Evolutionary conservation across 306 rosid genomes (phyloP).

Genomic region (Hippophae rhamnoides): DNA sequence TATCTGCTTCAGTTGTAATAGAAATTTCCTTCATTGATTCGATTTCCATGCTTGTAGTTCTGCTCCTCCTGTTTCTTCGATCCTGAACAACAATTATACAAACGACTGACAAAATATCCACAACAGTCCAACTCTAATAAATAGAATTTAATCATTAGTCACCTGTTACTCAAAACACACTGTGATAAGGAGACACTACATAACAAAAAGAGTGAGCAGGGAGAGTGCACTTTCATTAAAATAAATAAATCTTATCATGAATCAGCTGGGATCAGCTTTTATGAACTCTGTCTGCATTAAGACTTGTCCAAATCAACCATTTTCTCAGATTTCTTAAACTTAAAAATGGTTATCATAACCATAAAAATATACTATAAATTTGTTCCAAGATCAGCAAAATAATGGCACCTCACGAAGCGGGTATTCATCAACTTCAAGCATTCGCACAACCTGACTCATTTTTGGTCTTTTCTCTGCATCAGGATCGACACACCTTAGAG

Average conservation of each 20-base stretch:
- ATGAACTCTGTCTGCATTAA: too few species aligned
- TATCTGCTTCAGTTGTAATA: slow-evolving; percentile 37
- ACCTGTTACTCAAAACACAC: too few species aligned
- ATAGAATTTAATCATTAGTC: too few species aligned
- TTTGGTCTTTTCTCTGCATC: slow-evolving; percentile 80
- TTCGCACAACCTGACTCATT: slow-evolving; percentile 89
- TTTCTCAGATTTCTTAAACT: too few species aligned
- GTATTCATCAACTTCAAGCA: slow-evolving; percentile 89
- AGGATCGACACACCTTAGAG: slow-evolving; percentile 86
- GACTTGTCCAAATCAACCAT: too few species aligned
- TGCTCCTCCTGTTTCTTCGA: slow-evolving; percentile 73
- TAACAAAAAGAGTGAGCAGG: not conserved
- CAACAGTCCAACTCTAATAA: not conserved
- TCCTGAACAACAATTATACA: slow-evolving; percentile 42
- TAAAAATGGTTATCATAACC: not conserved
- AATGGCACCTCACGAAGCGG: slow-evolving; percentile 67
- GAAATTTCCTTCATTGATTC: slow-evolving; percentile 55
- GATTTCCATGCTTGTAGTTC: slow-evolving; percentile 58
- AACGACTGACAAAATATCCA: slow-evolving; percentile 2
- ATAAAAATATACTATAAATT: not conserved
- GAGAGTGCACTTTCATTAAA: not conserved
- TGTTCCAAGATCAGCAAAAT: slow-evolving; percentile 1
- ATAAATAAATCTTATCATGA: not conserved
- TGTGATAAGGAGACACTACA: too few species aligned
- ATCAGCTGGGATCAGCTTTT: too few species aligned